Base-by-base conservation (phyloP, 495 filamentous ascomycete species). In the Penicilliopsis zonata region DNA sequence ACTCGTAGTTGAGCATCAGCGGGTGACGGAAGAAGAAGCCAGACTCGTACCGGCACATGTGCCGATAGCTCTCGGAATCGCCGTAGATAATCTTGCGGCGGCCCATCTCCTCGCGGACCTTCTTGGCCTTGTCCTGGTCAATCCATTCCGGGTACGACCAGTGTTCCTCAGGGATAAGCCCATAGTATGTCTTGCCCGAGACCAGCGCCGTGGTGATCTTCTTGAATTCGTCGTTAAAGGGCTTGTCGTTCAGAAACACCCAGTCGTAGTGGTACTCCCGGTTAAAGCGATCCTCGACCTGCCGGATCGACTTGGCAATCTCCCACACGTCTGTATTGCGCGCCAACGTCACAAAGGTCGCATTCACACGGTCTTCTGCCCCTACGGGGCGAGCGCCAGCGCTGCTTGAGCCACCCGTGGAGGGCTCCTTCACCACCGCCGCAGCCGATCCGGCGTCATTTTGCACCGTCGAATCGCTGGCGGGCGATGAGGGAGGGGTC, bases 221-320 rank as follows among this genome's bases (percentile, higher is more conserved):
- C 59, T 84, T 96, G 64, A 98, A 98, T 8, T 74, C 72, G 1
- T 82, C 78, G 44, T 94, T 82, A 45, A 98, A 98, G 1, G 84
- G 80, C 50, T 85, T 72, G 51, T 98, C 90, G 55, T 98, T 98
- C 41, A 98, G 57, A 64, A 98, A 98, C 17, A 98, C 92, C 90
- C 90, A 98, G 50, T 96, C 90, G 55, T 98, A 98, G 63, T 95
- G 78, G 57, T 80, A 96, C 31, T 86, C 79, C 42, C 76, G 72
- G 59, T 98, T 98, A 75, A 98, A 96, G 41, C 90, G 80, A 52
- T 98, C 90, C 59, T 98, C 90, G 20, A 98, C 76, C 41, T 88
- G 78, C 14, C 90, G 84, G 48, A 98, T 98, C 5, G 85, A 92
- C 46, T 81, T 76, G 15, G 86, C 80, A 44, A 98, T 94, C 18